Evolutionary conservation across 345 rosid species (phyloP).

Genomic region (Pistacia atlantica): DNA sequence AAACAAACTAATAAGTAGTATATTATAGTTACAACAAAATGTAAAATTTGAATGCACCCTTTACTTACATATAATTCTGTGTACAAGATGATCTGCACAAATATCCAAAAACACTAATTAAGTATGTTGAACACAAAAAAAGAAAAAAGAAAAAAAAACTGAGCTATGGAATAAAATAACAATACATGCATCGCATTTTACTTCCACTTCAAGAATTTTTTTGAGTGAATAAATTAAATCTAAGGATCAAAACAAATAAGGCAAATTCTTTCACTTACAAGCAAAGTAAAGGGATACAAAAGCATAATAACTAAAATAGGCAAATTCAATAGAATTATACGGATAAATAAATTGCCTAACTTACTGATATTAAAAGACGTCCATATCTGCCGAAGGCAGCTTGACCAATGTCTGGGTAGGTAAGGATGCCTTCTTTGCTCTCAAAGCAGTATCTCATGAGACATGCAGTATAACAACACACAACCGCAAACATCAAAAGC

Average conservation of each 20-base stretch:
- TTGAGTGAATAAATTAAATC: neutral
- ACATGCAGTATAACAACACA: constrained; percentile 84
- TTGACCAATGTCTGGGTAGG: constrained; percentile 94
- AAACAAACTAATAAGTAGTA: constrained; percentile 18
- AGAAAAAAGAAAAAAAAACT: neutral
- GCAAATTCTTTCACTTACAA: neutral
- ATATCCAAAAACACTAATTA: constrained; percentile 25
- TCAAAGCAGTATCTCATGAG: constrained; percentile 87
- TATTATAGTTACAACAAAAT: constrained; percentile 5
- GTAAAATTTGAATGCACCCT: neutral
- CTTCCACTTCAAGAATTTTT: neutral
- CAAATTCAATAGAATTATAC: neutral
- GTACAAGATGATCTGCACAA: constrained; percentile 76
- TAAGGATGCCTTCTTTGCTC: constrained; percentile 62
- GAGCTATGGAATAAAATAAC: neutral
- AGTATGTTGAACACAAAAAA: constrained; percentile 16
- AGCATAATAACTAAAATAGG: neutral
- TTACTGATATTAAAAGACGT: constrained; percentile 74
- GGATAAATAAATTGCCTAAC: constrained; percentile 23
- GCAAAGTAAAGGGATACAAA: neutral
- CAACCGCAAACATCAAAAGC: constrained; percentile 52
- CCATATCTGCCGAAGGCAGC: constrained; percentile 95
- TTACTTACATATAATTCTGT: constrained; percentile 79
- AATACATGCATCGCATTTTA: neutral
- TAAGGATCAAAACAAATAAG: neutral